phyloP scores from a whole-genome alignment of 2,329 filamentous ascomycete genomes.

The Calcarisporium arbuscula region DNA sequence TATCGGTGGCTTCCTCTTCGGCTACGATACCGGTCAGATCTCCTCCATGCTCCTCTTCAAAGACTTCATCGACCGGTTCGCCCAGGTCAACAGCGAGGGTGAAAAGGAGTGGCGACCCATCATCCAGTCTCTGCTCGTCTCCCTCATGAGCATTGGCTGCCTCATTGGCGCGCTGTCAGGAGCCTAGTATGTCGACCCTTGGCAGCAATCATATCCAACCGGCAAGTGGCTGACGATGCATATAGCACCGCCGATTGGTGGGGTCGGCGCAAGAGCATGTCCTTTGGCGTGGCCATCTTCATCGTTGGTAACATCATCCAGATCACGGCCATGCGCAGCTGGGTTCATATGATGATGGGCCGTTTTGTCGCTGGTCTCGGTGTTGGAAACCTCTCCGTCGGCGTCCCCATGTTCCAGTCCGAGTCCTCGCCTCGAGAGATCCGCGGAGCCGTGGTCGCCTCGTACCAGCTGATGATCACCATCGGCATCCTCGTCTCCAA shows the following conservation, averaged over 20 bases:
- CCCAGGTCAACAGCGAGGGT: conserved; percentile 34
- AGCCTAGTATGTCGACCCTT: conserved; percentile 31
- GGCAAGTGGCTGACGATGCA: conserved; percentile 3
- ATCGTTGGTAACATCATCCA: conserved; percentile 60
- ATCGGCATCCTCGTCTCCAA: conserved; percentile 58
- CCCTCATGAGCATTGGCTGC: conserved; percentile 49
- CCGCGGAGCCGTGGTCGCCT: conserved; percentile 57
- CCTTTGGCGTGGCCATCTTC: conserved; percentile 49
- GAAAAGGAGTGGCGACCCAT: conserved; percentile 32
- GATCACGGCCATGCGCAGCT: conserved; percentile 50
- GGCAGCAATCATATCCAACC: not conserved
- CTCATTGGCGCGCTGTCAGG: conserved; percentile 47
- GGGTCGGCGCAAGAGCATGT: conserved; percentile 51
- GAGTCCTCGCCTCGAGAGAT: conserved; percentile 57
- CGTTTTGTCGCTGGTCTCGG: conserved; percentile 62
- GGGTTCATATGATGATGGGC: conserved; percentile 62
- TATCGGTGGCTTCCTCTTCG: conserved; percentile 57
- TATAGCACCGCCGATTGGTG: conserved; percentile 48
- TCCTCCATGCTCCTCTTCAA: conserved; percentile 42
- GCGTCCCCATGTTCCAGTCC: conserved; percentile 62
- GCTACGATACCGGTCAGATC: conserved; percentile 58
- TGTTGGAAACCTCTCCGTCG: conserved; percentile 59
- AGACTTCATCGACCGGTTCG: conserved; percentile 53
- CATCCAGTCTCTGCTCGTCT: conserved; percentile 46
- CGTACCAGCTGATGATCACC: conserved; percentile 71